Conservation (phyloP, 352 stramenopile species). For the Phytophthora lateralis region DNA sequence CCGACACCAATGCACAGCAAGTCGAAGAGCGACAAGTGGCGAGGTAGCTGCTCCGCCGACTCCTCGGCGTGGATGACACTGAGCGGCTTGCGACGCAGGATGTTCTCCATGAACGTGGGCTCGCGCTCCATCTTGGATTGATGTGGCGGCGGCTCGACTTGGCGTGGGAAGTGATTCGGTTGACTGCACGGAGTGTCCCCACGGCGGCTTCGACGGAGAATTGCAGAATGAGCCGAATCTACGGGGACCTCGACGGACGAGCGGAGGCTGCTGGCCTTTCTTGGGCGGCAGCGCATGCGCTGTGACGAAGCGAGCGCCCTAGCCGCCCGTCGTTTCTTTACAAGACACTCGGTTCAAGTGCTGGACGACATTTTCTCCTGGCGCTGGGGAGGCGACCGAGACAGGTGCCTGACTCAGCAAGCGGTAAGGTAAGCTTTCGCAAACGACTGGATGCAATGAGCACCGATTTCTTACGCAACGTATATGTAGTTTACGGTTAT, state of each 20-base stretch:
- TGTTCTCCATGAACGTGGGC: slow-evolving; percentile 52
- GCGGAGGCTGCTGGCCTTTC: slow-evolving; percentile 17
- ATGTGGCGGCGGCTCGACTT: not conserved
- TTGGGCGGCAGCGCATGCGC: slow-evolving; percentile 6
- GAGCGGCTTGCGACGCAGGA: slow-evolving; percentile 76
- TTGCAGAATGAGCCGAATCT: slow-evolving; percentile 23
- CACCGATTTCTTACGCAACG: no score
- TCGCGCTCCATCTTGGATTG: slow-evolving; percentile 43
- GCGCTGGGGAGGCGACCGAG: slow-evolving; percentile 3
- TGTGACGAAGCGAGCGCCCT: slow-evolving; percentile 8
- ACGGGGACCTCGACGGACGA: slow-evolving; percentile 7
- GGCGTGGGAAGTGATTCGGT: no score
- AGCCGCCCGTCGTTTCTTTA: slow-evolving; percentile 26
- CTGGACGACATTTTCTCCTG: slow-evolving; percentile 21
- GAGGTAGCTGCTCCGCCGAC: slow-evolving; percentile 62
- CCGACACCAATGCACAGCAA: slow-evolving; percentile 92
- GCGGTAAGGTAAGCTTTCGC: not conserved
- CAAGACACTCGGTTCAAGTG: slow-evolving; percentile 9
- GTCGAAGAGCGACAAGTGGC: slow-evolving; percentile 87
- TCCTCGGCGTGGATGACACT: slow-evolving; percentile 78
- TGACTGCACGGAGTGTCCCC: slow-evolving; percentile 31
- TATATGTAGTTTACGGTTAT: no score
- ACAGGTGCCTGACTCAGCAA: no score
- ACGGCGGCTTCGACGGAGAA: slow-evolving; percentile 27
- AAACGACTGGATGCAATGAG: slow-evolving; percentile 9